Conservation (phyloP, 106 monocot genomes). For the Dendrobium chrysotoxum region DNA sequence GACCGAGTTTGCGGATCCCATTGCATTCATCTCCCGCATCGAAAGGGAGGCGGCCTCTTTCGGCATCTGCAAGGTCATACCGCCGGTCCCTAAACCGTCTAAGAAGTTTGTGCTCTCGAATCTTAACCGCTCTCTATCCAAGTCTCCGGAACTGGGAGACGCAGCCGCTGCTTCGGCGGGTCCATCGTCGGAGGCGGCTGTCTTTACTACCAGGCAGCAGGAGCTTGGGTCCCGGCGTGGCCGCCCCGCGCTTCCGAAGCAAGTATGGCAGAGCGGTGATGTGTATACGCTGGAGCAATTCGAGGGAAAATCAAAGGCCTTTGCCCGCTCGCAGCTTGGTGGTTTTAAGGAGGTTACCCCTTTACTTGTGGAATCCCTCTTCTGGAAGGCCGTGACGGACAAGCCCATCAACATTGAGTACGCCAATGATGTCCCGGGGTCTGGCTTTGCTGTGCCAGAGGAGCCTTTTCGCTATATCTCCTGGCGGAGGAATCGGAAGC, state of each 20-base stretch:
- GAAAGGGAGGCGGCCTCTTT: constrained; percentile 73
- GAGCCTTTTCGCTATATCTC: constrained; percentile 15
- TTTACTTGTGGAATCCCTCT: constrained; percentile 56
- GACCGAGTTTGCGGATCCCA: constrained; percentile 93
- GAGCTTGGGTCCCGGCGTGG: constrained; percentile 55
- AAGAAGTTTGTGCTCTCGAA: constrained; percentile 62
- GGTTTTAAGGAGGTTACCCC: constrained; percentile 38
- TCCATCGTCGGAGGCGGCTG: constrained; percentile 1
- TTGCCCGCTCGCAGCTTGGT: constrained; percentile 42
- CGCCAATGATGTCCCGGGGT: constrained; percentile 96
- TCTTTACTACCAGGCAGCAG: constrained; percentile 85
- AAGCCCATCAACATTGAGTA: constrained; percentile 89
- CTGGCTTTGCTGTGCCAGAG: constrained; percentile 57
- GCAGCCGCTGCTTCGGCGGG: neutral
- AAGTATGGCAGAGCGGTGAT: constrained; percentile 97
- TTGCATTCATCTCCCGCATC: constrained; percentile 88
- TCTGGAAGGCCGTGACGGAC: constrained; percentile 72
- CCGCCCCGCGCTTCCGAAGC: constrained; percentile 34
- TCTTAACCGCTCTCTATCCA: constrained; percentile 54
- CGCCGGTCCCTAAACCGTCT: constrained; percentile 72
- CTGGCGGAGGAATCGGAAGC: constrained; percentile 25
- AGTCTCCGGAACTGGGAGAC: constrained; percentile 21
- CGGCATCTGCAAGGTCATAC: constrained; percentile 98
- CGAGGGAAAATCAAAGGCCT: constrained; percentile 74
- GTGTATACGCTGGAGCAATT: constrained; percentile 85